These are phyloP conservation scores for Pecoramyces ruminantium DNA, from an alignment of 192 early-diverging fungal genomes.

Conservation along the genomic window DNA sequence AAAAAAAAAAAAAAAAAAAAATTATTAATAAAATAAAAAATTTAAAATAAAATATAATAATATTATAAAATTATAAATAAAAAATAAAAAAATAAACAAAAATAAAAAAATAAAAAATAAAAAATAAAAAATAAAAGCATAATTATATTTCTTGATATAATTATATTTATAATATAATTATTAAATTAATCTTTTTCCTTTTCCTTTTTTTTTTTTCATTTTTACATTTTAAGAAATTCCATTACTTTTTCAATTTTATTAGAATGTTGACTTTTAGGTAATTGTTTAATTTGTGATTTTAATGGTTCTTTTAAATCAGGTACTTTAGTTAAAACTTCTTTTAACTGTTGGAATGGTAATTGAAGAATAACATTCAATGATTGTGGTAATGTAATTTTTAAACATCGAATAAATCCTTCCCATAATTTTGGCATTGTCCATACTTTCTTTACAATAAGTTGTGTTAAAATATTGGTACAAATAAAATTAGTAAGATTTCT, in stretches of 20 bases:
- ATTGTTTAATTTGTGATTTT: not conserved
- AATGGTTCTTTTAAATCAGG: not conserved
- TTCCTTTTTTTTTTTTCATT: not conserved
- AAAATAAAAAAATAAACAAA: no score
- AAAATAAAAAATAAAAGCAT: no score
- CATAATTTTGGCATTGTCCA: constrained; percentile 52
- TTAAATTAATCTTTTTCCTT: no score
- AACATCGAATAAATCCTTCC: constrained; percentile 58
- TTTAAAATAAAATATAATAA: no score
- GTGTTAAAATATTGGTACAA: constrained; percentile 25
- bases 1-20: no score
- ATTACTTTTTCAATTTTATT: not conserved
- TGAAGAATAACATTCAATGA: not conserved
- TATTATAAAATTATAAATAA: no score
- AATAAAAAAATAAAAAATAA: no score
- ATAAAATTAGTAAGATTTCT: constrained; percentile 41
- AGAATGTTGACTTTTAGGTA: not conserved
- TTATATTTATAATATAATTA: no score
- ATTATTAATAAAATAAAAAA: no score
- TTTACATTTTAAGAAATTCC: not conserved
- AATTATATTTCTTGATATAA: no score
- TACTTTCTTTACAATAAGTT: constrained; percentile 43
- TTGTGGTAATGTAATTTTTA: constrained; percentile 14
- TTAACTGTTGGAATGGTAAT: not conserved
- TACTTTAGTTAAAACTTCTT: not conserved